phyloP scores from a whole-genome alignment of 2,329 filamentous ascomycete genomes.

The Raffaelea ambrosiae region DNA sequence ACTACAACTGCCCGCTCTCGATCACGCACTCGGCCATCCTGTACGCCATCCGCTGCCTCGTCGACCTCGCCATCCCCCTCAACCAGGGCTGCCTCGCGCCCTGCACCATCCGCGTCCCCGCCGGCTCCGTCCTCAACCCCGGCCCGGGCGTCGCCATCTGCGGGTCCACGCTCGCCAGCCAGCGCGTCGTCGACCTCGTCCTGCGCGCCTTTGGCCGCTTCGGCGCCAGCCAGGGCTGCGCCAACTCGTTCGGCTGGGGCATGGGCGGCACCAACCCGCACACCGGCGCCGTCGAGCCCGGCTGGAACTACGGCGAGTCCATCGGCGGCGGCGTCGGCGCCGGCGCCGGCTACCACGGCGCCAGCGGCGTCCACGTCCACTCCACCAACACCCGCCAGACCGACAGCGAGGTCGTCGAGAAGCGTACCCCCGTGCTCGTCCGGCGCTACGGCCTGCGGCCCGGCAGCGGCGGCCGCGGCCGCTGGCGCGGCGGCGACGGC shows the following conservation, averaged over 20 bases:
- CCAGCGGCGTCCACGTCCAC: slow-evolving; percentile 66
- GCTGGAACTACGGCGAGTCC: slow-evolving; percentile 81
- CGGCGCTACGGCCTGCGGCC: slow-evolving; percentile 57
- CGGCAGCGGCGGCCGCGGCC: slow-evolving; percentile 55
- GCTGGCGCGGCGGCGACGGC: slow-evolving; percentile 62
- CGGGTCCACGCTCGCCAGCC: slow-evolving; percentile 69
- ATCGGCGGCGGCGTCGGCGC: slow-evolving; percentile 71
- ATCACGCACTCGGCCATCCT: slow-evolving; percentile 74
- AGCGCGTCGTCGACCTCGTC: slow-evolving; percentile 27
- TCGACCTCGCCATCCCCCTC: slow-evolving; percentile 71
- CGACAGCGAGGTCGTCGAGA: slow-evolving; percentile 69
- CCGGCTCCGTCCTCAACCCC: slow-evolving; percentile 63
- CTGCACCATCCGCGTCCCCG: slow-evolving; percentile 63
- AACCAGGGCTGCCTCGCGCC: slow-evolving; percentile 78
- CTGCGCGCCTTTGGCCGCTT: slow-evolving; percentile 33
- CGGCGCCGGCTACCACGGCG: slow-evolving; percentile 62
- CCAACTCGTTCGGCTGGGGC: slow-evolving; percentile 77
- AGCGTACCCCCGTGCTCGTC: slow-evolving; percentile 64
- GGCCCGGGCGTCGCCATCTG: slow-evolving; percentile 70
- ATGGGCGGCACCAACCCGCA: slow-evolving; percentile 58
- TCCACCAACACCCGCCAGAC: slow-evolving; percentile 84
- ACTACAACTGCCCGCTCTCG: slow-evolving; percentile 68
- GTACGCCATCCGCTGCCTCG: slow-evolving; percentile 72
- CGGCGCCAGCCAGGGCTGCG: slow-evolving; percentile 69
- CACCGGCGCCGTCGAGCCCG: slow-evolving; percentile 43